phyloP scores from a whole-genome alignment of 176 grass and related monocot genomes.

The Tillandsia leiboldiana region DNA sequence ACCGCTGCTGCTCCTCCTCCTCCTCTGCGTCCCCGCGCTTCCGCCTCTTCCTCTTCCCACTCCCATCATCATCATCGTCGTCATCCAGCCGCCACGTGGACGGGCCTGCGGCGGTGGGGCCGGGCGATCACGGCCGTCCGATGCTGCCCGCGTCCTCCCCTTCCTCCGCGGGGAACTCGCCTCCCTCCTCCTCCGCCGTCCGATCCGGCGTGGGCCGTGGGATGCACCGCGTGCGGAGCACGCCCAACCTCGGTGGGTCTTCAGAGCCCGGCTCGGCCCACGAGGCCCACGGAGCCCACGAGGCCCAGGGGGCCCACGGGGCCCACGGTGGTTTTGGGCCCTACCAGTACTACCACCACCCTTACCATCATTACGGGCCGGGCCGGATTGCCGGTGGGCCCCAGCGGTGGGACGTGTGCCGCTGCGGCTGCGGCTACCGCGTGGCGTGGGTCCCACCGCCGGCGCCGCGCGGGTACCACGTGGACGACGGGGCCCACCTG shows the following conservation, averaged over 20 bases:
- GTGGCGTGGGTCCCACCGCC: neutral
- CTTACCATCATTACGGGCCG: conserved; percentile 14
- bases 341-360: conserved; percentile 5
- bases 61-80: neutral
- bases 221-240: conserved; percentile 54
- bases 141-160: conserved; percentile 5
- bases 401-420: conserved; percentile 21
- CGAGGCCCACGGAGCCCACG: no score
- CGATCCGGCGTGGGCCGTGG: conserved; percentile 3
- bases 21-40: conserved; percentile 56
- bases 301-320: no score
- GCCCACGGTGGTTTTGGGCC: neutral
- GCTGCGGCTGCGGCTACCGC: conserved; percentile 15
- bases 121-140: conserved; percentile 8
- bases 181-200: conserved; percentile 26
- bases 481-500: neutral
- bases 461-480: conserved; percentile 13
- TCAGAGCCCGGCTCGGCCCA: conserved; percentile 1
- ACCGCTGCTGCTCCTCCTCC: conserved; percentile 37
- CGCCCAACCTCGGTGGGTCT: conserved; percentile 34
- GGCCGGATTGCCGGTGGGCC: neutral
- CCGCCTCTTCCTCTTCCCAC: conserved; percentile 48
- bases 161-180: conserved; percentile 43
- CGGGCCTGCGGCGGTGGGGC: conserved; percentile 27
- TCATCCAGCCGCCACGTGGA: conserved; percentile 20